Conservation (phyloP, 768 basidiomycete species). For the Suillus americanus region DNA sequence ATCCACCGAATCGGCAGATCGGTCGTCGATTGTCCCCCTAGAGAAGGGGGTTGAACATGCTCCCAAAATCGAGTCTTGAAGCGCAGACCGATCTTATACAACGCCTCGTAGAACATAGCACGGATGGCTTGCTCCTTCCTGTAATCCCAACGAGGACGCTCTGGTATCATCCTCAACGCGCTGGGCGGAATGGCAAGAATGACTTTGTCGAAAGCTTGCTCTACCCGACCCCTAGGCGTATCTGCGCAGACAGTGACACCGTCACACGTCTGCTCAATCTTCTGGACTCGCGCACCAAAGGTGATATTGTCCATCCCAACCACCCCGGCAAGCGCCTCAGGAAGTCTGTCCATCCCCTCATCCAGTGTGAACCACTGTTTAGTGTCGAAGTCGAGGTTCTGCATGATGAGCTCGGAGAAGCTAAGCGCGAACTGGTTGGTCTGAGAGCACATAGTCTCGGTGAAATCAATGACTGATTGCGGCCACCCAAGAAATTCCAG, state of each 20-base stretch:
- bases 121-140: slow-evolving; percentile 22
- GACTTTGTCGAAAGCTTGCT: slow-evolving; percentile 18
- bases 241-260: slow-evolving; percentile 10
- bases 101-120: slow-evolving; percentile 23
- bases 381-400: slow-evolving; percentile 22
- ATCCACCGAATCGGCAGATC: slow-evolving; percentile 35
- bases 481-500: slow-evolving; percentile 15
- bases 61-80: slow-evolving; percentile 39
- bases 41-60: slow-evolving; percentile 24
- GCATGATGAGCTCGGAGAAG: slow-evolving; percentile 25
- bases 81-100: slow-evolving; percentile 36
- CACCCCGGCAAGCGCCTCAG: slow-evolving; percentile 19
- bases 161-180: slow-evolving; percentile 22
- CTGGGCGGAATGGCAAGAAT: slow-evolving; percentile 23
- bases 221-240: not conserved
- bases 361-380: slow-evolving; percentile 20
- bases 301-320: slow-evolving; percentile 21
- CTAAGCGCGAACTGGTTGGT: slow-evolving; percentile 26
- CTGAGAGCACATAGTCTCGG: slow-evolving; percentile 23
- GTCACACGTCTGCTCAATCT: slow-evolving; percentile 10
- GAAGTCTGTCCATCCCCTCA: slow-evolving; percentile 22
- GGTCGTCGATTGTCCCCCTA: slow-evolving; percentile 38
- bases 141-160: slow-evolving; percentile 19
- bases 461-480: slow-evolving; percentile 19
- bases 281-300: slow-evolving; percentile 18